Percentiles rank a stretch among this genome's conserved stretches.
These are phyloP conservation scores for Corynespora cassiicola DNA, from an alignment of 2,329 filamentous ascomycete species.

Conservation along the genomic window DNA sequence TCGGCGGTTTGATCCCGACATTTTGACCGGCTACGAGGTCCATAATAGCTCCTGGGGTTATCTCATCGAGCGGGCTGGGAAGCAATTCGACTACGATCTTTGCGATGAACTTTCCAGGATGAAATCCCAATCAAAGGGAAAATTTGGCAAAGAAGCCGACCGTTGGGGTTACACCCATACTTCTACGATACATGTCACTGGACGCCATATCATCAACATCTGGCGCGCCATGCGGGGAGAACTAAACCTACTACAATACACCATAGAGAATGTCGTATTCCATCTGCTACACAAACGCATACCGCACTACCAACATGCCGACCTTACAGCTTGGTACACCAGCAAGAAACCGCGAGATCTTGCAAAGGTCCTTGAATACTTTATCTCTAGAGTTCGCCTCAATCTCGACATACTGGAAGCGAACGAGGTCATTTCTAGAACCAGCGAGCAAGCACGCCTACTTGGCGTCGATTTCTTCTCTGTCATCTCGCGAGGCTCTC, in stretches of 20 bases:
- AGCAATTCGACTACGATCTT: conserved; percentile 88
- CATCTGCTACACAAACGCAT: conserved; percentile 87
- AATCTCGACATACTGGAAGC: conserved; percentile 90
- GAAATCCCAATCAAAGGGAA: conserved; percentile 80
- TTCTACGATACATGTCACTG: conserved; percentile 90
- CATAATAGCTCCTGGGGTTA: conserved; percentile 96
- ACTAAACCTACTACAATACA: conserved; percentile 90
- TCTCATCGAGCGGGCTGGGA: conserved; percentile 83
- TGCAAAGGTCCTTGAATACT: conserved; percentile 78
- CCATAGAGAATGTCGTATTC: conserved; percentile 94
- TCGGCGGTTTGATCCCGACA: conserved; percentile 82
- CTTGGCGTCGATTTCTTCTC: conserved; percentile 97
- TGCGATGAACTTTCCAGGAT: conserved; percentile 91
- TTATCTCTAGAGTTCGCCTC: conserved; percentile 75
- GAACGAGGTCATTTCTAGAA: conserved; percentile 87
- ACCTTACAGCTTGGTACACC: conserved; percentile 82
- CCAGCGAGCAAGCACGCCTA: conserved; percentile 91
- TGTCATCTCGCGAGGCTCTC: conserved; percentile 91
- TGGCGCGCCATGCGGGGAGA: conserved; percentile 97
- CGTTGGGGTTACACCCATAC: conserved; percentile 94
- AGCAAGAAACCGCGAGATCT: conserved; percentile 73
- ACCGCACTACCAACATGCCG: conserved; percentile 82
- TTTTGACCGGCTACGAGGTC: conserved; percentile 93
- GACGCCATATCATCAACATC: conserved; percentile 94
- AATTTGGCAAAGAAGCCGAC: conserved; percentile 85